Evolutionary conservation across 2,329 filamentous ascomycete species (phyloP).

Genomic region (Mycosphaerella sp.): DNA sequence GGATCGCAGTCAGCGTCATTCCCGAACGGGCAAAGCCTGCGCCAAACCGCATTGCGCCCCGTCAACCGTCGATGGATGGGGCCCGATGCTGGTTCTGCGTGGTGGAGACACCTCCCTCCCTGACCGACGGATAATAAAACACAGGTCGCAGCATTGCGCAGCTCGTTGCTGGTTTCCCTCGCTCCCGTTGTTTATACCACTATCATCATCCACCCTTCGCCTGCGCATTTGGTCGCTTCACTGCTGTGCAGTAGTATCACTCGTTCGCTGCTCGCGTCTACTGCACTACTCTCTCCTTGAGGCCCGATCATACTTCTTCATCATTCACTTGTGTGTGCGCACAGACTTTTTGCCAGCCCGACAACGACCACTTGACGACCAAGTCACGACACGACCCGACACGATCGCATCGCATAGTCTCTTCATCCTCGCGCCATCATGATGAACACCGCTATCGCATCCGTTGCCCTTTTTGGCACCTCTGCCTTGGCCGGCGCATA

Average conservation of each 20-base stretch:
- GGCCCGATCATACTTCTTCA: slow-evolving; percentile 15
- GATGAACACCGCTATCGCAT: slow-evolving; percentile 23
- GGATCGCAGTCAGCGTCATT: slow-evolving; percentile 9
- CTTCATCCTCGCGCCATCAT: slow-evolving; percentile 13
- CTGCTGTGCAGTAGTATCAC: slow-evolving; percentile 35
- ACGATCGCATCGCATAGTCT: slow-evolving; percentile 3
- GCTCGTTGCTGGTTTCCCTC: slow-evolving; percentile 10
- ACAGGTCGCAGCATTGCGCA: slow-evolving; percentile 33
- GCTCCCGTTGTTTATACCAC: not conserved
- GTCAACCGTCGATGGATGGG: slow-evolving; percentile 10
- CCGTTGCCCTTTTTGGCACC: slow-evolving; percentile 23
- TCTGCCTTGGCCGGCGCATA: slow-evolving; percentile 14
- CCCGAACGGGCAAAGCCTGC: slow-evolving; percentile 18
- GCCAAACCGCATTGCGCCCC: slow-evolving; percentile 15
- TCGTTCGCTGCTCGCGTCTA: slow-evolving; percentile 28
- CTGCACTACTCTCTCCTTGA: slow-evolving; percentile 23
- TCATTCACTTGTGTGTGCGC: slow-evolving; percentile 18
- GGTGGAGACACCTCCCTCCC: slow-evolving; percentile 7
- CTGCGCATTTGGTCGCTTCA: slow-evolving; percentile 29
- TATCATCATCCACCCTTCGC: not conserved
- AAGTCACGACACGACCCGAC: slow-evolving; percentile 3
- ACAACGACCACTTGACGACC: not conserved
- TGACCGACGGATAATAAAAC: slow-evolving; percentile 24
- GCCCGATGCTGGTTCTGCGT: slow-evolving; percentile 9
- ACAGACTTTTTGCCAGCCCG: not conserved